Evolutionary conservation across 1,284 basidiomycete genomes (phyloP).

Genomic region (Cryptococcus sp.): DNA sequence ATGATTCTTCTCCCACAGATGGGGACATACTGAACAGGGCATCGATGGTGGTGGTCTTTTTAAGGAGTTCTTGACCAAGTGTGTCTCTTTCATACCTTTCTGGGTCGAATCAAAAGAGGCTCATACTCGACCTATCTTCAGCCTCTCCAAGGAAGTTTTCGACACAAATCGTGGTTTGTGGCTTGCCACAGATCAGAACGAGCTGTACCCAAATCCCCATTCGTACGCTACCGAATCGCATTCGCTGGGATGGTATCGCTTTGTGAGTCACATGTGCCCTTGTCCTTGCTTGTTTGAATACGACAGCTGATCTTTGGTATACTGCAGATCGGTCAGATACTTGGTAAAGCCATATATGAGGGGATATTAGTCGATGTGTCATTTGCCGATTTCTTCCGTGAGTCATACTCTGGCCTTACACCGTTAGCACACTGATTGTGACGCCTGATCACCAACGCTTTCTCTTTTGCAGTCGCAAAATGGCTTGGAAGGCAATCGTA

Average conservation of each 20-base stretch:
- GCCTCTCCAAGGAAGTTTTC: slow-evolving; percentile 87
- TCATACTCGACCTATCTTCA: slow-evolving; percentile 33
- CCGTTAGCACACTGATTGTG: too few species aligned
- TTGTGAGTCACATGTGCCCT: slow-evolving; percentile 50
- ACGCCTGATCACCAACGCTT: not conserved
- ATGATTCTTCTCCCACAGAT: slow-evolving; percentile 12
- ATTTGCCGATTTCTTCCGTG: slow-evolving; percentile 89
- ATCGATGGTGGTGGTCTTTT: slow-evolving; percentile 92
- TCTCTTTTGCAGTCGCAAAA: slow-evolving; percentile 55
- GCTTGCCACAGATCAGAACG: slow-evolving; percentile 84
- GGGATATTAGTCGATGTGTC: slow-evolving; percentile 95
- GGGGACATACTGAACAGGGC: slow-evolving; percentile 43
- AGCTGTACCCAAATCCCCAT: slow-evolving; percentile 93
- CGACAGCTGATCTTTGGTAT: not conserved
- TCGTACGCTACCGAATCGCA: slow-evolving; percentile 85
- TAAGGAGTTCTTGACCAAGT: slow-evolving; percentile 90
- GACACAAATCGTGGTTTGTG: slow-evolving; percentile 93
- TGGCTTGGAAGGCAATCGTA: slow-evolving; percentile 87
- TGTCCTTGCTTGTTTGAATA: not conserved
- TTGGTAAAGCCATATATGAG: slow-evolving; percentile 96
- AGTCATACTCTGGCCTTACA: slow-evolving; percentile 11
- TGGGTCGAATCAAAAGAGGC: too few species aligned
- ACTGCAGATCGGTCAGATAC: slow-evolving; percentile 71
- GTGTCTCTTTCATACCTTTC: slow-evolving; percentile 23
- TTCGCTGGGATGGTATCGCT: slow-evolving; percentile 89